Conservation (phyloP, 2,329 filamentous ascomycete species). For the Ceratocystis ficicola region DNA sequence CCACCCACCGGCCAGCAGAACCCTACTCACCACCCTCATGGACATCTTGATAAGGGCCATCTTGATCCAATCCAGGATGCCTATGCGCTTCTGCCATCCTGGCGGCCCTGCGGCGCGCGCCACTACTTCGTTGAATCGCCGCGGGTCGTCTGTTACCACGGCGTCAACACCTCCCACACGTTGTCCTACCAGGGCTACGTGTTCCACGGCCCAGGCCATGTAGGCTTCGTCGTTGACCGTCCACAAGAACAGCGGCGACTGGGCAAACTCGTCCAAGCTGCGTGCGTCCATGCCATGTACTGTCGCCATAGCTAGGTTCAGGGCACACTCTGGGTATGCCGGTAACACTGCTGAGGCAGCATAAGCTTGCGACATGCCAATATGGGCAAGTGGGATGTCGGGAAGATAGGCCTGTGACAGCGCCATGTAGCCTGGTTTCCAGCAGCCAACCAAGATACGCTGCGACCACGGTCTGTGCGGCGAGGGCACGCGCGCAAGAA, state of each 20-base stretch:
- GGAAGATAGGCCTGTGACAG: conserved; percentile 51
- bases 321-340: conserved; percentile 62
- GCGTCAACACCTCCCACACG: conserved; percentile 47
- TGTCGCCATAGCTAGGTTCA: conserved; percentile 50
- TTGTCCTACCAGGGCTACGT: conserved; percentile 26
- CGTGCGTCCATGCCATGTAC: conserved; percentile 49
- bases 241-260: conserved; percentile 62
- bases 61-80: conserved; percentile 3
- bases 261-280: conserved; percentile 37
- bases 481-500: conserved; percentile 43
- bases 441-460: conserved; percentile 68
- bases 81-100: conserved; percentile 9
- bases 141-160: conserved; percentile 75
- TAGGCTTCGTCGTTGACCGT: conserved; percentile 67
- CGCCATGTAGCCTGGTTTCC: conserved; percentile 63
- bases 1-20: conserved; percentile 17
- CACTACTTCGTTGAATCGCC: conserved; percentile 48
- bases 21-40: conserved; percentile 9
- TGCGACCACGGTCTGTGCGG: conserved; percentile 51
- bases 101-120: conserved; percentile 7
- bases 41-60: conserved; percentile 13
- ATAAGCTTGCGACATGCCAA: conserved; percentile 54
- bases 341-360: conserved; percentile 54
- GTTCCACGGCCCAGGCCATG: conserved; percentile 67
- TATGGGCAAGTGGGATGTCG: conserved; percentile 51